Base-by-base conservation (phyloP, 371 early-diverging fungal genomes). In the Mucor velutinosus region DNA sequence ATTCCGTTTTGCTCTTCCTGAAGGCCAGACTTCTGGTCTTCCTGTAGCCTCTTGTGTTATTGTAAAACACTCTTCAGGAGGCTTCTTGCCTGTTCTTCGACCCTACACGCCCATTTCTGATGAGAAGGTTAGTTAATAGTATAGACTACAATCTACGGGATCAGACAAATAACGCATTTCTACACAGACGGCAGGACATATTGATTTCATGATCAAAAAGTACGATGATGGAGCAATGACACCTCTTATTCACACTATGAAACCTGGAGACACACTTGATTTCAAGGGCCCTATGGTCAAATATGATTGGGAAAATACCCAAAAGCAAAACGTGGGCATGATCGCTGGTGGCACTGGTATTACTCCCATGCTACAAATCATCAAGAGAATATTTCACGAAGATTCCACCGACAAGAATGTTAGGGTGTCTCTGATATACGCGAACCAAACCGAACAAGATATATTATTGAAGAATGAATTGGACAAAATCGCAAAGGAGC, bases 261-360 rank as follows among this genome's bases (percentile, higher is more conserved):
- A 92, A 76, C 83, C 87, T 21, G 98, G 98, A 33, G 97, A 98
- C 35, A 78, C 72, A 4, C 81, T 97, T 4, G 86, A 91, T 10
- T 84, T 97, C 76, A 96, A 96, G 87, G 98, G 98, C 3, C 98
- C 98, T 33, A 89, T 95, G 67, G 70, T 78, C 69, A 98, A 97
- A 84, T 92, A 87, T 74, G 77, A 86, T 61, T 93, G 95, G 85
- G 81, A 85, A 65, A 77, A 89, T 30, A 92, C 92, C 72, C 86
- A 88, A 67, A 86, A 88, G 62, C 82, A 89, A 64, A 79, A 95
- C 69, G 85, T 98, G 25, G 96, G 93, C 39, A 85, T 99, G 92
- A 72, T 90, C 67, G 89, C 88, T 14, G 87, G 98, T 64, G 99
- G 99, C 41, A 92, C 98, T 39, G 97, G 97, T 60, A 92, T 97